Conservation (phyloP, 441 rosid species). For the Sinapis alba region DNA sequence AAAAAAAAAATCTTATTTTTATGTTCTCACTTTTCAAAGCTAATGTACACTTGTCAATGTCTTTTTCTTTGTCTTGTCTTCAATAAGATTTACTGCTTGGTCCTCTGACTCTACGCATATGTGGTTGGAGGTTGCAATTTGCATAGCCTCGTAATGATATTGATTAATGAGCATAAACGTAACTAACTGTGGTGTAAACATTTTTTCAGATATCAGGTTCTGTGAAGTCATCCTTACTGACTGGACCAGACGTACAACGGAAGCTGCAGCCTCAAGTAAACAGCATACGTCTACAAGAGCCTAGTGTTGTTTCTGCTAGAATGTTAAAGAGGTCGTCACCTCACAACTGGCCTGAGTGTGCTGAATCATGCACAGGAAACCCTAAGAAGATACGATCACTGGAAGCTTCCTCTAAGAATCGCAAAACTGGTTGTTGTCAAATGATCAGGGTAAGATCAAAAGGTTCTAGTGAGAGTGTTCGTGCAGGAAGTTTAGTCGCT, state of each 20-base stretch:
- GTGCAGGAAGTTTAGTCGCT: conserved; percentile 42
- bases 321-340: conserved; percentile 50
- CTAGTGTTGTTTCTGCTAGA: conserved; percentile 43
- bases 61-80: neutral
- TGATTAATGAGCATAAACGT: neutral
- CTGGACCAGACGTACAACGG: conserved; percentile 34
- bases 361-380: conserved; percentile 46
- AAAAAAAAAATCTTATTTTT: neutral
- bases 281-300: conserved; percentile 39
- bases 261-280: conserved; percentile 40
- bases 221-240: conserved; percentile 35
- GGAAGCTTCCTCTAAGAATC: neutral
- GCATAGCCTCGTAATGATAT: neutral
- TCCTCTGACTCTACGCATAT: neutral
- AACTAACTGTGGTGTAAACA: conserved; percentile 30
- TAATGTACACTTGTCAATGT: neutral
- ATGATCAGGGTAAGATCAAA: conserved; percentile 42
- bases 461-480: conserved; percentile 37
- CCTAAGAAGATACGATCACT: conserved; percentile 46
- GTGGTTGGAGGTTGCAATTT: conserved; percentile 24
- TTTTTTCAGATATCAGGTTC: conserved; percentile 49
- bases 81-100: neutral
- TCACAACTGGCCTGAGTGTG: conserved; percentile 37
- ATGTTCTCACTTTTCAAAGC: neutral
- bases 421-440: conserved; percentile 36